A percentile compares a stretch with the other conserved stretches of the same genome.
Conservation (phyloP, 1,284 basidiomycete genomes). For the Phaffia rhodozyma region DNA sequence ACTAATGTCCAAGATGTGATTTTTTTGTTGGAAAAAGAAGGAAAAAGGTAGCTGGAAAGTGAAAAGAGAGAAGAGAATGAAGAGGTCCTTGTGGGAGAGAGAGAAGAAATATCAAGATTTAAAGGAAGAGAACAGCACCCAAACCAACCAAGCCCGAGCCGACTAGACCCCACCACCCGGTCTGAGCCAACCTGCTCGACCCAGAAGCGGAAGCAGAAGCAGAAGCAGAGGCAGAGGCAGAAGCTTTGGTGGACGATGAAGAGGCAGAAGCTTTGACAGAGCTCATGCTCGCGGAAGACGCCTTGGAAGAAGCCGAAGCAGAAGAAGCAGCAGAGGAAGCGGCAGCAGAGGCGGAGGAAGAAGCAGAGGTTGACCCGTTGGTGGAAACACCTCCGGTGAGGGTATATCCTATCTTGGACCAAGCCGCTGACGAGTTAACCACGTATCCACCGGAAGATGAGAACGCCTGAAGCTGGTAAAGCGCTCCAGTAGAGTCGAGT, state of each 20-base stretch:
- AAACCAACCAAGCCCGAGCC: not conserved
- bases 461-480: constrained; percentile 46
- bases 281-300: not conserved
- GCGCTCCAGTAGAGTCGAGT: constrained; percentile 51
- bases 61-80: not conserved
- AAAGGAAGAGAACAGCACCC: not conserved
- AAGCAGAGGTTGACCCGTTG: constrained; percentile 15
- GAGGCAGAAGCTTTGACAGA: constrained; percentile 14
- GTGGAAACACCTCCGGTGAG: constrained; percentile 22
- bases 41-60: no score
- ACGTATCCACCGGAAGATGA: constrained; percentile 45
- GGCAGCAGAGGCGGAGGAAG: constrained; percentile 13
- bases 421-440: constrained; percentile 27
- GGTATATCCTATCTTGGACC: constrained; percentile 33
- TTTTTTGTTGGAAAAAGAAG: not conserved
- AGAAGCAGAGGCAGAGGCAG: constrained; percentile 19
- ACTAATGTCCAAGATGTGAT: not conserved
- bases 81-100: not conserved
- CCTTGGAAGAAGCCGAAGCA: not conserved
- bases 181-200: not conserved
- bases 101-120: not conserved
- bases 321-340: constrained; percentile 18
- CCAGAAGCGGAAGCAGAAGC: constrained; percentile 17
- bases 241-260: not conserved
- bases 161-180: not conserved